These are phyloP conservation scores for Tuctoria greenei DNA, from an alignment of 176 grass and related monocot species.

Conservation along the genomic window DNA sequence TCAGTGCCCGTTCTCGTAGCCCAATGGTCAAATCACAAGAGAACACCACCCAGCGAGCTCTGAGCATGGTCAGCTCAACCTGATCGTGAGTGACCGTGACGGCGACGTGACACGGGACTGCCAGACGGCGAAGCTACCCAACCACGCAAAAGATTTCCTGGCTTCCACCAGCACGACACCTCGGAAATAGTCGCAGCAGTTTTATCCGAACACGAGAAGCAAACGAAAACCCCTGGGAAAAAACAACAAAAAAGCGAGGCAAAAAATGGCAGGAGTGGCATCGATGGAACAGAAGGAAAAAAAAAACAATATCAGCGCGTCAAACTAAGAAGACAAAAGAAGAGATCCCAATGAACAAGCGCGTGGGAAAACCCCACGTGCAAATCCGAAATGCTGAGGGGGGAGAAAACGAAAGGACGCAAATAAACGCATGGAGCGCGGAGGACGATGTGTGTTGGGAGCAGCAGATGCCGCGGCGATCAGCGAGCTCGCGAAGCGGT, in stretches of 20 bases:
- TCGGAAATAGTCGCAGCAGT: background rate
- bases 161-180: background rate
- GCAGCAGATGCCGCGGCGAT: background rate
- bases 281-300: background rate
- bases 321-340: background rate
- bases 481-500: background rate
- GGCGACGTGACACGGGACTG: background rate
- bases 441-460: background rate
- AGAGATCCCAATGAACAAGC: no score
- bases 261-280: background rate
- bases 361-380: background rate
- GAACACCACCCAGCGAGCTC: background rate
- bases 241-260: background rate
- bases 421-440: background rate
- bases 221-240: slow-evolving; percentile 7
- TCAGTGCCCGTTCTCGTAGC: background rate
- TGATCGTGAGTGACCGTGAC: background rate
- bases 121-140: background rate
- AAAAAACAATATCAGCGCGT: background rate
- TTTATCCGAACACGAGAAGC: background rate
- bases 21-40: slow-evolving; percentile 14
- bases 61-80: background rate
- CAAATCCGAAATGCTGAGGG: background rate
- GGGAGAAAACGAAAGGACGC: background rate
- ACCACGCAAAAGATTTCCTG: slow-evolving; percentile 21